A percentile compares a stretch with the other conserved stretches of the same genome.
phyloP scores from a whole-genome alignment of 805 yeast species.

The Yamadazyma kitorensis region DNA sequence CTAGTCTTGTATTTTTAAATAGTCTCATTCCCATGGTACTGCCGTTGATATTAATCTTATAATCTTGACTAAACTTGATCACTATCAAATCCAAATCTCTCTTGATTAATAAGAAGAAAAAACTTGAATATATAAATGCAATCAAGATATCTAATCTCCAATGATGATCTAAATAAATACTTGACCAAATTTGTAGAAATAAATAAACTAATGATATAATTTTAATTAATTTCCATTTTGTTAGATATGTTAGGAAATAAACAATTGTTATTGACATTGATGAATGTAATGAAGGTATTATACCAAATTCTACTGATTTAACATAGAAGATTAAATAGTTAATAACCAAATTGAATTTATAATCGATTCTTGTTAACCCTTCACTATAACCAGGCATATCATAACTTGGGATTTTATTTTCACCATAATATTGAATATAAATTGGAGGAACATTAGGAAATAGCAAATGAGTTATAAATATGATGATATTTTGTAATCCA shows the following conservation, averaged over 20 bases:
- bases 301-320: conserved; percentile 45
- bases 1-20: conserved; percentile 46
- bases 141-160: conserved; percentile 60
- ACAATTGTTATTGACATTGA: conserved; percentile 60
- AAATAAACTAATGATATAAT: conserved; percentile 43
- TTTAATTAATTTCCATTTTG: conserved; percentile 33
- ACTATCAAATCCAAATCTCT: conserved; percentile 20
- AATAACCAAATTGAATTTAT: conserved; percentile 27
- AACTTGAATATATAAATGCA: conserved; percentile 46
- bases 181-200: conserved; percentile 68
- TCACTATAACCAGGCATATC: conserved; percentile 67
- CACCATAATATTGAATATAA: conserved; percentile 63
- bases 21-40: conserved; percentile 65
- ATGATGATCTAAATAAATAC: conserved; percentile 71
- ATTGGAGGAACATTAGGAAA: conserved; percentile 77
- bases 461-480: conserved; percentile 57
- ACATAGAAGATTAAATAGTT: conserved; percentile 12
- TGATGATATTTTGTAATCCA: conserved; percentile 59
- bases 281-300: conserved; percentile 60
- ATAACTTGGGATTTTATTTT: conserved; percentile 53
- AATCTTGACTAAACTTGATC: conserved; percentile 36
- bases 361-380: conserved; percentile 63
- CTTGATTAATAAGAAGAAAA: conserved; percentile 11
- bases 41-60: conserved; percentile 37
- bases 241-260: conserved; percentile 40